Conservation (phyloP, 164 flowering plant species). For the Euptelea pleiosperma region DNA sequence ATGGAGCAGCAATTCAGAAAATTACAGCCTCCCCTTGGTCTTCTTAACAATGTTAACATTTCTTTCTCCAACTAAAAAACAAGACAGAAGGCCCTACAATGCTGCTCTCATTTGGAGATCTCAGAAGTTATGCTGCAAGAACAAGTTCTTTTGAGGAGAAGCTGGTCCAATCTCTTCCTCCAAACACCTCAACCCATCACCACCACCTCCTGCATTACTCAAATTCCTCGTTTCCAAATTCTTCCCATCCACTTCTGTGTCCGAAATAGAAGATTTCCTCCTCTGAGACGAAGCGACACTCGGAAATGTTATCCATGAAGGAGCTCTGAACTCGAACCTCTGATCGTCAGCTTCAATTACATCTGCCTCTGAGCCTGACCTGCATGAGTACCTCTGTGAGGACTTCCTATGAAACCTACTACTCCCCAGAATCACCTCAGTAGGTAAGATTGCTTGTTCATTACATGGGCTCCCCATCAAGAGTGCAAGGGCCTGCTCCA, state of each 20-base stretch:
- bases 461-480: slow-evolving; percentile 84
- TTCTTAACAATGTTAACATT: slow-evolving; percentile 7
- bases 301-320: slow-evolving; percentile 97
- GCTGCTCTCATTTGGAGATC: neutral
- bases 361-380: slow-evolving; percentile 60
- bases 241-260: slow-evolving; percentile 68
- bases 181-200: slow-evolving; percentile 66
- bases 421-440: slow-evolving; percentile 89
- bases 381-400: slow-evolving; percentile 68
- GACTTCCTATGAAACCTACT: slow-evolving; percentile 88
- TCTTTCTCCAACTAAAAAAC: neutral
- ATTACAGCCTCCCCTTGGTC: slow-evolving; percentile 11
- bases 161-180: slow-evolving; percentile 97
- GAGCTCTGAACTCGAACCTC: slow-evolving; percentile 80
- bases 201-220: slow-evolving; percentile 32
- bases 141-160: slow-evolving; percentile 77
- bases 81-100: neutral
- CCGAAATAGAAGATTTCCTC: slow-evolving; percentile 85
- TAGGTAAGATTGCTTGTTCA: slow-evolving; percentile 87
- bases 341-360: slow-evolving; percentile 66
- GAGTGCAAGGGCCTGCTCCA: slow-evolving; percentile 79
- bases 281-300: slow-evolving; percentile 92
- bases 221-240: too few species aligned
- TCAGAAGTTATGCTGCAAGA: slow-evolving; percentile 86
- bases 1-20: slow-evolving; percentile 7